Base-by-base conservation (phyloP, 2,329 filamentous ascomycete species). In the Endothia cerciana region DNA sequence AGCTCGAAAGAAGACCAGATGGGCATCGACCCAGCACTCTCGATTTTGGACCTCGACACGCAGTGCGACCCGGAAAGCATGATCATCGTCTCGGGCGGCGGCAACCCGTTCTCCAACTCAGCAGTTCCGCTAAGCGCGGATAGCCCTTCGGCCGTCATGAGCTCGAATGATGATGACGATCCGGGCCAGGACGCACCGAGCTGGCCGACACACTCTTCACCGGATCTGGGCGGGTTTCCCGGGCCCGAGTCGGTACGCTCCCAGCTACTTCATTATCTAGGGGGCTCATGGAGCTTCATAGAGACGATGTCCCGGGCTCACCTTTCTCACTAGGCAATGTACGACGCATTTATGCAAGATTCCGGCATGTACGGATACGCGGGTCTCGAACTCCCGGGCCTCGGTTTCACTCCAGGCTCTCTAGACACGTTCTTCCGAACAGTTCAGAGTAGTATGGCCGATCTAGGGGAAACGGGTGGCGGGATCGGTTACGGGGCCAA, bases 351-450 rank as follows among this genome's bases (percentile, higher is more conserved):
- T 51, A 19, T 22, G 5, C 47, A 51, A 51, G n/a, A 51, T 22
- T 15, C 47, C 11, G 47, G 47, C 47, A 5, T 22, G 47, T 51
- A 22, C 25, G 47, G 47, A n/a, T 51, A 51, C 25, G 47, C 47
- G 25, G 22, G 25, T 10, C n/a, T 51, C 25, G n/a, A n/a, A 11
- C 47, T 19, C n/a, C 5, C 47, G 22, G 10, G n/a, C n/a, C 47
- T n/a, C 15, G 25, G 10, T 10, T 51, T 51, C 47, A 22, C n/a
- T 19, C n/a, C 47, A 22, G 47, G 17, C 15, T 51, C 47, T n/a
- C 47, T 51, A n/a, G 47, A 51, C 47, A 51, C 10, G n/a, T 51
- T 51, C n/a, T 51, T 51, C 47, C 47, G 47, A 6, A 22, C 47
- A 4, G 17, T 51, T 22, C n/a, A 51, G n/a, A 51, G n/a, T n/a